Evolutionary conservation across 192 early-diverging fungal species (phyloP).

Genomic region (Umbelopsis vinacea): DNA sequence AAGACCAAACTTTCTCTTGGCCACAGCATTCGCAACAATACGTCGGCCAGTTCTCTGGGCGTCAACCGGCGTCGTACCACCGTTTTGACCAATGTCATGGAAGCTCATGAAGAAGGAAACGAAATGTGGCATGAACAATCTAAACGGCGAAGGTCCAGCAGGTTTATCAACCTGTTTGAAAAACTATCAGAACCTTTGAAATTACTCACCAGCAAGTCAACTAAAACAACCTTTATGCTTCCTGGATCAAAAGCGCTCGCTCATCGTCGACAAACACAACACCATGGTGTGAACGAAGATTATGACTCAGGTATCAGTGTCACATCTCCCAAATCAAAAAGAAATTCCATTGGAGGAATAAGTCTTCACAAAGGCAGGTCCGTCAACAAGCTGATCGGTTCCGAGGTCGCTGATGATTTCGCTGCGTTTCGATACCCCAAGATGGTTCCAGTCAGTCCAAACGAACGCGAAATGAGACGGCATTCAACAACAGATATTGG

Average conservation of each 20-base stretch:
- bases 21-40: slow-evolving; percentile 13
- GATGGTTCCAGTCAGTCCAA: not conserved
- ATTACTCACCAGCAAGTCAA: not conserved
- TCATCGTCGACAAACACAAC: not conserved
- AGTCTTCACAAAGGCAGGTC: slow-evolving; percentile 2
- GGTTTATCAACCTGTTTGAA: slow-evolving; percentile 12
- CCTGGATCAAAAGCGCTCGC: not conserved
- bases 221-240: not conserved
- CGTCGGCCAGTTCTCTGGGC: slow-evolving; percentile 2
- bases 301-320: slow-evolving; percentile 23
- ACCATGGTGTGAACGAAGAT: slow-evolving; percentile 1
- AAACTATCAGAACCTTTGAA: slow-evolving; percentile 13
- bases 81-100: not conserved
- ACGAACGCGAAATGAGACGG: not conserved
- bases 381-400: not conserved
- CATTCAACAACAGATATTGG: slow-evolving; percentile 18
- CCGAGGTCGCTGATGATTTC: not conserved
- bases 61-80: slow-evolving; percentile 13
- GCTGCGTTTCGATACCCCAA: slow-evolving; percentile 13
- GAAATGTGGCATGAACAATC: not conserved
- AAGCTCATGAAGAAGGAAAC: slow-evolving; percentile 7
- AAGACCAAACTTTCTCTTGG: not conserved
- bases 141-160: not conserved
- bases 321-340: slow-evolving; percentile 6
- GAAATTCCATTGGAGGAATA: slow-evolving; percentile 11